Base-by-base conservation (phyloP, 768 basidiomycete genomes). In the Rickenella mellea region DNA sequence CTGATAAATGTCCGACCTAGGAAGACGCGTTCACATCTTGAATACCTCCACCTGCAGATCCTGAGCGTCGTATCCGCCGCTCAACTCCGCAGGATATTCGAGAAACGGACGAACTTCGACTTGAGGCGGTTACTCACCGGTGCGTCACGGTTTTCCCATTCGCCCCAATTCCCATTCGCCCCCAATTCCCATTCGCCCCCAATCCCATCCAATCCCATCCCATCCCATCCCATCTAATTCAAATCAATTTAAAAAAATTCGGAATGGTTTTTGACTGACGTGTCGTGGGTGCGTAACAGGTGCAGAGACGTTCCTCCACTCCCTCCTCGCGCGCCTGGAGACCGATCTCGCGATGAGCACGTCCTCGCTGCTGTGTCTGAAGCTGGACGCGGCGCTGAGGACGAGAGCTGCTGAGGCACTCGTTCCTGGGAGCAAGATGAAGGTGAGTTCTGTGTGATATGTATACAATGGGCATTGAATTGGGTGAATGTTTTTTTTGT, bases 31-130 rank as follows among this genome's bases (percentile, higher is more conserved):
- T 75, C 79, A 17, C 96, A 98, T 67, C 74, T 99, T 46, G 94
- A 98, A 60, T 96, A 96, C 61, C 68, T 98, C 6, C 86, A 99
- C 58, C 68, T 97, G 2, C 93, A 96, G 62, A 87, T 98, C 43
- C 62, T 97, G 22, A 92, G 88, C 50, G 79, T 96, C 27, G 80
- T 96, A 35, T 88, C 92, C 2, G 83, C 79, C 2, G 69, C 80
- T 3, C 92, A 97, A 58, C 69, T 99, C 2, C 75, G 78, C 24
- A 70, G 78, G 25, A 84, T 94, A 52, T 98, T 99, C 51, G 82
- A 91, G 55, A 70, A 84, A 44, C 73, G 91, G 40, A 86, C 80
- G 38, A 97, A 97, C 59, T 97, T 94, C 54, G 94, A 99, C 54
- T 65, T 98, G 17, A 64, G 84, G 40, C 70, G 87, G 39, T 67